A percentile compares a stretch with the other conserved stretches of the same genome.
These are phyloP conservation scores for Scutellaria baicalensis DNA, from an alignment of 257 asterid species.

Conservation along the genomic window DNA sequence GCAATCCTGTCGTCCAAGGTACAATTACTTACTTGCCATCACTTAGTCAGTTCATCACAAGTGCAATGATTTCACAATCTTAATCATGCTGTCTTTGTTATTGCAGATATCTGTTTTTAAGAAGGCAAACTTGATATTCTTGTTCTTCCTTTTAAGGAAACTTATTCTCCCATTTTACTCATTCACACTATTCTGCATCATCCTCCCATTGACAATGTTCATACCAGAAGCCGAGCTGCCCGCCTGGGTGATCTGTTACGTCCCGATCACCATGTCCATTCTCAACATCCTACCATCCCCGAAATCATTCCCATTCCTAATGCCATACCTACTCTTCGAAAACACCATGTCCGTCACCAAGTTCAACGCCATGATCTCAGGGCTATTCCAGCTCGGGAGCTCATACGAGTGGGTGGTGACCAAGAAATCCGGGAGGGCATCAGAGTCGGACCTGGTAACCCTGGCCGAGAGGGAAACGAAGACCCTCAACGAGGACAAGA, in stretches of 20 bases:
- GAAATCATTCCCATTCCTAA: constrained; percentile 80
- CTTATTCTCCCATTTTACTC: constrained; percentile 88
- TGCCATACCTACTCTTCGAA: constrained; percentile 89
- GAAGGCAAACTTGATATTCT: constrained; percentile 80
- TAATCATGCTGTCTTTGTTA: background rate
- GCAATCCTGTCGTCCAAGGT: constrained; percentile 70
- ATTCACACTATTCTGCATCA: constrained; percentile 85
- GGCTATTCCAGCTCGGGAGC: constrained; percentile 82
- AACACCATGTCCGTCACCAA: constrained; percentile 97
- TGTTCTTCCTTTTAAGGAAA: constrained; percentile 82
- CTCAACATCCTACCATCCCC: constrained; percentile 79
- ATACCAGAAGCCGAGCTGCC: constrained; percentile 87
- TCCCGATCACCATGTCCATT: constrained; percentile 73
- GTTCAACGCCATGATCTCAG: constrained; percentile 90
- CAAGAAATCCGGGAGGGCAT: constrained; percentile 78
- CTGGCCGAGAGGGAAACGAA: constrained; percentile 62
- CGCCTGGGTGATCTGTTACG: constrained; percentile 81
- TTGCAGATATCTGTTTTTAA: constrained; percentile 76
- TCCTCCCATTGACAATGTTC: constrained; percentile 92
- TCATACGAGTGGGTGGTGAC: constrained; percentile 96
- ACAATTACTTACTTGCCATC: background rate
- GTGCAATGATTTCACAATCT: background rate
- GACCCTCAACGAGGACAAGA: constrained; percentile 41
- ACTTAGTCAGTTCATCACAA: background rate
- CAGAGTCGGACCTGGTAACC: constrained; percentile 69